These are phyloP conservation scores for Torrubiellomyces zombiae DNA, from an alignment of 2,329 filamentous ascomycete genomes.

Conservation along the genomic window DNA sequence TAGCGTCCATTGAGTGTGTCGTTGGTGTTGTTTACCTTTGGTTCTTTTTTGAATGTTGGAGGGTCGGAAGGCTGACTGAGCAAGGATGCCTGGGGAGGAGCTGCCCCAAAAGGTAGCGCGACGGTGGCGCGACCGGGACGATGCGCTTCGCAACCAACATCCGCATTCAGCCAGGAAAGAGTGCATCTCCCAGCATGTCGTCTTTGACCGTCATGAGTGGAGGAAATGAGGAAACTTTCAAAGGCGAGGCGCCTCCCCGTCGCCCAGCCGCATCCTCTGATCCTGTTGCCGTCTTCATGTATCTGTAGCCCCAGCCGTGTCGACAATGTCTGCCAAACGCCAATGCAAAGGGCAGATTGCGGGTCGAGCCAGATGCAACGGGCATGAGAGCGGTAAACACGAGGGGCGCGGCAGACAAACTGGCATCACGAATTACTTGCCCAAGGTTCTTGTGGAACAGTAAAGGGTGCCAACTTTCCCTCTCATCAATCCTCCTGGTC, in stretches of 20 bases:
- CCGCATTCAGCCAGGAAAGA: constrained; percentile 1
- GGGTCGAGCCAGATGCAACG: neutral
- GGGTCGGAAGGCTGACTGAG: constrained; percentile 1
- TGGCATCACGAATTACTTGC: neutral
- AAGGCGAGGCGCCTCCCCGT: neutral
- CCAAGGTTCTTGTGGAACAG: neutral
- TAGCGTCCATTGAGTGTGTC: too few relatives aligned
- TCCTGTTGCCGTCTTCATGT: constrained; percentile 1
- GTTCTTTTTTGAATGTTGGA: too few relatives aligned
- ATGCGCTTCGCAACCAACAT: neutral
- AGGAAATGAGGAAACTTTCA: neutral
- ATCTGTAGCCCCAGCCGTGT: neutral
- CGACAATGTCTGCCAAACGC: constrained; percentile 1
- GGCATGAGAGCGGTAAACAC: constrained; percentile 1
- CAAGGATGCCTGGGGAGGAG: constrained; percentile 1
- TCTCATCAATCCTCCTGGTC: constrained; percentile 1
- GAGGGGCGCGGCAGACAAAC: constrained; percentile 1
- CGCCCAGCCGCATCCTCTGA: neutral
- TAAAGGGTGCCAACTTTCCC: neutral
- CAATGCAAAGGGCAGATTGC: neutral
- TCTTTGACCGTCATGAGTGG: neutral
- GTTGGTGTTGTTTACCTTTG: too few relatives aligned
- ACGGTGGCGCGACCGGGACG: neutral
- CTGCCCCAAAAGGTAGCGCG: neutral
- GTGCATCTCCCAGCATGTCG: constrained; percentile 1